Percentiles rank a stretch among this genome's conserved stretches.
Conservation (phyloP, 169 alveolate genomes). For the Besnoitia besnoiti region DNA sequence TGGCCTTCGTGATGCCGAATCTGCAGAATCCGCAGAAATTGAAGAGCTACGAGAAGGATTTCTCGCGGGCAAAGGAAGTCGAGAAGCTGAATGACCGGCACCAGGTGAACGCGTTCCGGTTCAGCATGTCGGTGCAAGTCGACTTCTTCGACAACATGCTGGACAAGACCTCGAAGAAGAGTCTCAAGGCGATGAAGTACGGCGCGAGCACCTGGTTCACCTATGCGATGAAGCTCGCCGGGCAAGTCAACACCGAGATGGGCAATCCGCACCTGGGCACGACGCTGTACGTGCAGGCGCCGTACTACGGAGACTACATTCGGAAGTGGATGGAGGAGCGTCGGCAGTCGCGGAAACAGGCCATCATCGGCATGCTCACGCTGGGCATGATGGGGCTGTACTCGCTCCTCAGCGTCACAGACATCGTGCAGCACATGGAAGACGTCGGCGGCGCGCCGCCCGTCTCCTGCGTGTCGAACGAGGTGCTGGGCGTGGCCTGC, state of each 20-base stretch:
- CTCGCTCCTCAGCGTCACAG: constrained; percentile 34
- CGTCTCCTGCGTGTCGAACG: constrained; percentile 29
- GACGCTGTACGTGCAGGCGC: constrained; percentile 24
- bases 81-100: constrained; percentile 14
- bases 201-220: constrained; percentile 53
- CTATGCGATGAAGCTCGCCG: constrained; percentile 44
- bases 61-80: neutral
- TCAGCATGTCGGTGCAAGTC: constrained; percentile 35
- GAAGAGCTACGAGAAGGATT: constrained; percentile 34
- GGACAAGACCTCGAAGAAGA: constrained; percentile 40
- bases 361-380: constrained; percentile 32
- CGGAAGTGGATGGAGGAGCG: constrained; percentile 35
- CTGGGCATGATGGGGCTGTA: constrained; percentile 29
- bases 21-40: constrained; percentile 46
- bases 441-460: constrained; percentile 54
- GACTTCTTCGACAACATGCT: constrained; percentile 50
- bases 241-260: constrained; percentile 20
- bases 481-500: constrained; percentile 34
- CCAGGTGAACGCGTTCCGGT: constrained; percentile 50
- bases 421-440: constrained; percentile 35
- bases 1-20: constrained; percentile 27
- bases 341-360: constrained; percentile 24
- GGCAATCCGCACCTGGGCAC: constrained; percentile 43
- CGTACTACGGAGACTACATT: constrained; percentile 45
- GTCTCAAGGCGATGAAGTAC: constrained; percentile 20